Evolutionary conservation across 257 asterid species (phyloP), one percentile per base, ranked within the genome.

Genomic region (Paulownia fortunei): DNA sequence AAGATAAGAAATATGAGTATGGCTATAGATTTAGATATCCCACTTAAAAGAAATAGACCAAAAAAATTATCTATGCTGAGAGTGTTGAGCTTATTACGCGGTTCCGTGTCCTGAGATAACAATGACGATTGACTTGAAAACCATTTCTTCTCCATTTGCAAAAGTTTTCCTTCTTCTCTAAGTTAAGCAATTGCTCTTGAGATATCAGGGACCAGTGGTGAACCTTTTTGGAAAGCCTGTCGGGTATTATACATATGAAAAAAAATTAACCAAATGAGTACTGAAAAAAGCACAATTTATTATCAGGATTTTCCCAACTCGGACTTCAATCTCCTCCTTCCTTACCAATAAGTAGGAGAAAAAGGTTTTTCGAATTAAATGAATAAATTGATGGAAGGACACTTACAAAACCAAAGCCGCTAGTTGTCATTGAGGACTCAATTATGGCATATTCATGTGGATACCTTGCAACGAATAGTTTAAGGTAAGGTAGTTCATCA

Each of bases 371-470:
- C n/a, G n/a, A 16, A 23, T 26, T 0, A 18, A 42, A 47, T 15
- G 12, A 15, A 8, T 5, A 18, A 5, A 1, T 12, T 3, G 13
- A 18, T 2, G 47, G 23, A 56, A n/a, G 70, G 62, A 24, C 19
- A 79, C 89, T 87, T 79, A 87, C 84, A 32, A 84, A 88, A 12
- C 81, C 90, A 61, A 84, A 88, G 19, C 88, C 92, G 51, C 3
- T 42, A 2, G 87, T 69, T 13, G 36, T 74, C 51, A 54, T 16
- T 16, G 62, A 4, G 52, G 88, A 44, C 52, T 71, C 60, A 59
- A 81, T 44, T 61, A 88, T 64, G 26, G 83, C 67, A 30, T 74
- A 86, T 0, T 78, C 84, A 15, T 69, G 26, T 6, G 84, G 82
- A 59, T 79, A 78, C 41, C 47, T 64, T 18, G 68, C 84, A 2